Conservation (phyloP, 257 asterid species). For the Solanum pinnatisectum region DNA sequence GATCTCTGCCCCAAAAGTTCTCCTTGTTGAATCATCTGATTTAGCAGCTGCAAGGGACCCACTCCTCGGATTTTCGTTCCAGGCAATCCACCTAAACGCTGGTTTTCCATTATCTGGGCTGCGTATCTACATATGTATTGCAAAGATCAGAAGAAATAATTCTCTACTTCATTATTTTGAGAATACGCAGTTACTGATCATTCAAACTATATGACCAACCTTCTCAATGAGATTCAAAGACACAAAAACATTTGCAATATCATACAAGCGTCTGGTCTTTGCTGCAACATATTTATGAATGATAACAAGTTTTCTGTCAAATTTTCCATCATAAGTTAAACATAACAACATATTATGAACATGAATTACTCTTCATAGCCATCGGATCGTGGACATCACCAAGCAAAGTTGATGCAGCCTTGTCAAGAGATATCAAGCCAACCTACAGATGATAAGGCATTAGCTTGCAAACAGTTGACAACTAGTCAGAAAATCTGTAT, state of each 20-base stretch:
- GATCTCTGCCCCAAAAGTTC: conserved; percentile 56
- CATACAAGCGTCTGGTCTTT: conserved; percentile 58
- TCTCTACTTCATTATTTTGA: background rate
- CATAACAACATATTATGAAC: conserved; percentile 8
- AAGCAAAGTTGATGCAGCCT: conserved; percentile 50
- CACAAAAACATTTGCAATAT: conserved; percentile 54
- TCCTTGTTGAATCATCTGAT: conserved; percentile 27
- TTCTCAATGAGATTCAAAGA: conserved; percentile 60
- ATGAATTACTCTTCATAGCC: conserved; percentile 46
- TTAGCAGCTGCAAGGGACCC: conserved; percentile 18
- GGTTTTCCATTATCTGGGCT: conserved; percentile 55
- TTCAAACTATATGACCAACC: conserved; percentile 27
- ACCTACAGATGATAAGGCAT: conserved; percentile 28
- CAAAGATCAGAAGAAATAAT: background rate
- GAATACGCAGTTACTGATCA: background rate
- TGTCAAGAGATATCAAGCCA: conserved; percentile 45
- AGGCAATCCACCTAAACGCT: conserved; percentile 57
- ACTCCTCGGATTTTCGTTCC: conserved; percentile 6
- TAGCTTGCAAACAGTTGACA: background rate
- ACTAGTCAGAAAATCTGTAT: background rate
- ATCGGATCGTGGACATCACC: conserved; percentile 35
- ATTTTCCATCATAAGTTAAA: background rate
- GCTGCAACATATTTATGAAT: conserved; percentile 31
- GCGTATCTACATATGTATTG: conserved; percentile 24
- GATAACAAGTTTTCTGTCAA: background rate